Percentiles rank a stretch among this genome's conserved stretches.
Evolutionary conservation across 306 rosid genomes (phyloP).

Genomic region (Castanea crenata): DNA sequence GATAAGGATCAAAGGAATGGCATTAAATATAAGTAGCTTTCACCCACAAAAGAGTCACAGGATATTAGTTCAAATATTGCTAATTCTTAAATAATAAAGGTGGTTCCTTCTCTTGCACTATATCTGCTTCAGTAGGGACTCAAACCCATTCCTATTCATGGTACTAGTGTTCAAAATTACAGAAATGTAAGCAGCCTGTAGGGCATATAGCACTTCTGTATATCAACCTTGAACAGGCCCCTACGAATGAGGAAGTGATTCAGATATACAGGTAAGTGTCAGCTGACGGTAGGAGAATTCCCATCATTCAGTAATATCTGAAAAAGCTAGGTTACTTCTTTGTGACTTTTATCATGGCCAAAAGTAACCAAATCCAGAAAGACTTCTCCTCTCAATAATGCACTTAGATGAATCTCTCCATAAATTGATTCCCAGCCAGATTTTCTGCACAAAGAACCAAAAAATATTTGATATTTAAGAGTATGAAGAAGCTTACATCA

Average conservation of each 20-base stretch:
- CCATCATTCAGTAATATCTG: constrained; percentile 37
- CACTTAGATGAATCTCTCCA: constrained; percentile 45
- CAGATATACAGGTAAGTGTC: constrained; percentile 18
- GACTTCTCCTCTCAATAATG: constrained; percentile 46
- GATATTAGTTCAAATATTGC: not conserved
- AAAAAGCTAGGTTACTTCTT: constrained; percentile 37
- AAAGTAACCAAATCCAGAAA: constrained; percentile 42
- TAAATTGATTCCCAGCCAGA: constrained; percentile 55
- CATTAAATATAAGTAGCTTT: constrained; percentile 27
- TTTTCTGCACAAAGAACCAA: constrained; percentile 34
- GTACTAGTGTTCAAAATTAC: constrained; percentile 46
- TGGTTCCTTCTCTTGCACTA: constrained; percentile 44
- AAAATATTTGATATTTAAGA: not conserved
- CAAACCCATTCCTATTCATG: constrained; percentile 36
- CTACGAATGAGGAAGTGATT: not conserved
- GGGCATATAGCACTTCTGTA: not conserved
- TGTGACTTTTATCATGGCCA: constrained; percentile 48
- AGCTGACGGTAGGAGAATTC: constrained; percentile 48
- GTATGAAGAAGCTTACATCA: not conserved
- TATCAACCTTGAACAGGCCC: not conserved
- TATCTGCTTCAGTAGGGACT: constrained; percentile 41
- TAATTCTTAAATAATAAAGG: constrained; percentile 36
- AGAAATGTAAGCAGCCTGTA: constrained; percentile 55
- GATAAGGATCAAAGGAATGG: constrained; percentile 2
- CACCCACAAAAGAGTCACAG: constrained; percentile 15